These are phyloP conservation scores for Cinnamomum micranthum DNA, from an alignment of 164 flowering plant species.

Conservation along the genomic window DNA sequence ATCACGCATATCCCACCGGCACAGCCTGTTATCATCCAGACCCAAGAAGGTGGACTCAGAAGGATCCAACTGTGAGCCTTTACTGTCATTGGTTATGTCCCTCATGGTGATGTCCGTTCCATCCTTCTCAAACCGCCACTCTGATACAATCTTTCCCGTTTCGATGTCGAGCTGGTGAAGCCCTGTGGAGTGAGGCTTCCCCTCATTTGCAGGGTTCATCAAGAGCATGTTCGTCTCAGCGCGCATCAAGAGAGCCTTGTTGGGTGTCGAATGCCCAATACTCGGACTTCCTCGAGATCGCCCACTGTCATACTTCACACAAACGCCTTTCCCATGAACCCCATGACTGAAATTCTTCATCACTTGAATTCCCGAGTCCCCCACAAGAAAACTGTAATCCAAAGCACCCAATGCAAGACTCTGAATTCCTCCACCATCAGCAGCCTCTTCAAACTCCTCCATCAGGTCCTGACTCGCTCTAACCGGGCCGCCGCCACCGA, in stretches of 20 bases:
- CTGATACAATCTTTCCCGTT: slow-evolving; percentile 79
- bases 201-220: slow-evolving; percentile 68
- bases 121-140: slow-evolving; percentile 93
- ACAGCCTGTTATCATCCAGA: slow-evolving; percentile 81
- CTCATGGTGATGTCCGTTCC: slow-evolving; percentile 80
- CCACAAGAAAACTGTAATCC: slow-evolving; percentile 92
- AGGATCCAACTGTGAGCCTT: slow-evolving; percentile 91
- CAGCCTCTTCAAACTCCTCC: slow-evolving; percentile 91
- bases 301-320: slow-evolving; percentile 52
- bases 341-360: slow-evolving; percentile 90
- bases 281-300: background rate
- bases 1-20: slow-evolving; percentile 99
- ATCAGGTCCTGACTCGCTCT: slow-evolving; percentile 51
- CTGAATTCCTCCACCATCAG: slow-evolving; percentile 60
- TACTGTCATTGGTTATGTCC: slow-evolving; percentile 77
- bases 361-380: slow-evolving; percentile 85
- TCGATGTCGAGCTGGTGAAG: slow-evolving; percentile 90
- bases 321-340: slow-evolving; percentile 86
- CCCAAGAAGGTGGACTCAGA: slow-evolving; percentile 92
- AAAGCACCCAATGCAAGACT: slow-evolving; percentile 95
- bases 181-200: slow-evolving; percentile 57
- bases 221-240: slow-evolving; percentile 92
- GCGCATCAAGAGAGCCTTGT: slow-evolving; percentile 80
- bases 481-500: slow-evolving; percentile 28
- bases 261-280: slow-evolving; percentile 44